A percentile compares a stretch with the other conserved stretches of the same genome.
These are phyloP conservation scores for Dactylellina leptospora DNA, from an alignment of 2,329 filamentous ascomycete genomes.

Conservation along the genomic window DNA sequence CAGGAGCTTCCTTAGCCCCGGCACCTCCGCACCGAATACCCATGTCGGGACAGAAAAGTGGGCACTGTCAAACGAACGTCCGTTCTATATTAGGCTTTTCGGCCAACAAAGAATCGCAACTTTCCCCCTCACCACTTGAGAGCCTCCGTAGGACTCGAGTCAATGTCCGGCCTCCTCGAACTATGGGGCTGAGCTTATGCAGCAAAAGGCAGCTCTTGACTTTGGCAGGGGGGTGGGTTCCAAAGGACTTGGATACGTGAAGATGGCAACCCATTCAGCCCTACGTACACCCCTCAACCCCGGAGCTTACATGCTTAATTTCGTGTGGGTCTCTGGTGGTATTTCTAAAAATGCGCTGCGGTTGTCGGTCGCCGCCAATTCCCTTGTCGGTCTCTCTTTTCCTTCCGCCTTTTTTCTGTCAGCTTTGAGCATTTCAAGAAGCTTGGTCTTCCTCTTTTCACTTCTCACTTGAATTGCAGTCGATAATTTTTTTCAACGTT, in stretches of 20 bases:
- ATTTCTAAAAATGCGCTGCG: constrained; percentile 48
- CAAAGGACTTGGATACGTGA: constrained; percentile 13
- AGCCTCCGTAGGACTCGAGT: constrained; percentile 16
- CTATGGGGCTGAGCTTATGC: constrained; percentile 50
- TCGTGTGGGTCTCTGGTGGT: constrained; percentile 24
- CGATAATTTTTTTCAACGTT: background rate
- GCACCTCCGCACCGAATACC: constrained; percentile 35
- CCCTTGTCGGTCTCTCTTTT: constrained; percentile 8
- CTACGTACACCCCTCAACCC: constrained; percentile 25
- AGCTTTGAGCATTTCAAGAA: background rate
- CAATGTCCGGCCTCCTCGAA: constrained; percentile 8
- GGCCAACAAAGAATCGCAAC: background rate
- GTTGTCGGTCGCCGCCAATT: constrained; percentile 8
- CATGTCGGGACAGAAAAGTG: constrained; percentile 20
- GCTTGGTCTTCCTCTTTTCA: background rate
- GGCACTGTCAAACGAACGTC: constrained; percentile 40
- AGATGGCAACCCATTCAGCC: constrained; percentile 37
- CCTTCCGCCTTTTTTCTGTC: constrained; percentile 5
- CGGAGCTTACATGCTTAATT: constrained; percentile 49
- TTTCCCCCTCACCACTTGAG: background rate
- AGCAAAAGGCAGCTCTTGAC: constrained; percentile 21
- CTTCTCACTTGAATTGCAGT: background rate
- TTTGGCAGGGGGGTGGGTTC: constrained; percentile 24
- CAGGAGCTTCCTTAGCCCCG: constrained; percentile 5
- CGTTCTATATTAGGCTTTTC: constrained; percentile 51